Percentiles rank a stretch among this genome's conserved stretches.
Evolutionary conservation across 2,329 filamentous ascomycete genomes (phyloP).

Genomic region (Aspergillus viridinutans): DNA sequence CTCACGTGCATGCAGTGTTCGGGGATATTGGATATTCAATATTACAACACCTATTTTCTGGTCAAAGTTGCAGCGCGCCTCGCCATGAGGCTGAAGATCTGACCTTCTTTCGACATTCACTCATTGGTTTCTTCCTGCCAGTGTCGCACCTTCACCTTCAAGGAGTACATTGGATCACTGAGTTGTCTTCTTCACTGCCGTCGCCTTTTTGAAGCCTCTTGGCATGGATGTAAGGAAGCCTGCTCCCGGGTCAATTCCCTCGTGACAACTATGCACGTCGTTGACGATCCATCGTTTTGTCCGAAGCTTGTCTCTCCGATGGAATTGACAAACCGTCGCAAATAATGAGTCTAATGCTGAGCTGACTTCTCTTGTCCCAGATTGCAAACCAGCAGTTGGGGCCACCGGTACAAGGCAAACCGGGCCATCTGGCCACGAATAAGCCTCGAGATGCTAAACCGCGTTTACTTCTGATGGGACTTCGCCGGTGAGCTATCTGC

Average conservation of each 20-base stretch:
- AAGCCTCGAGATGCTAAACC: slow-evolving; percentile 65
- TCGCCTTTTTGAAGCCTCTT: background rate
- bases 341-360: slow-evolving; percentile 25
- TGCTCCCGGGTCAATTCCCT: background rate
- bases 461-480: slow-evolving; percentile 86
- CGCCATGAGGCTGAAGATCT: background rate
- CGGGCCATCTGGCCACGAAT: slow-evolving; percentile 25
- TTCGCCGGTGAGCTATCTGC: slow-evolving; percentile 65
- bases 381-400: slow-evolving; percentile 20
- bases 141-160: background rate
- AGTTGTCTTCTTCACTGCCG: background rate
- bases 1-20: background rate
- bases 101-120: background rate
- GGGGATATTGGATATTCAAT: too few relatives aligned
- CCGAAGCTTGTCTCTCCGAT: background rate
- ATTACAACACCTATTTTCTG: background rate
- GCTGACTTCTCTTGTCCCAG: slow-evolving; percentile 37
- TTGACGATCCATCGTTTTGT: background rate
- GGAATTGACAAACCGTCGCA: background rate
- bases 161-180: background rate
- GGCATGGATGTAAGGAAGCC: background rate
- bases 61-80: background rate
- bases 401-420: slow-evolving; percentile 23
- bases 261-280: background rate
- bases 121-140: background rate